Conservation (phyloP, 2,329 filamentous ascomycete genomes). For the Aphanocladium album region DNA sequence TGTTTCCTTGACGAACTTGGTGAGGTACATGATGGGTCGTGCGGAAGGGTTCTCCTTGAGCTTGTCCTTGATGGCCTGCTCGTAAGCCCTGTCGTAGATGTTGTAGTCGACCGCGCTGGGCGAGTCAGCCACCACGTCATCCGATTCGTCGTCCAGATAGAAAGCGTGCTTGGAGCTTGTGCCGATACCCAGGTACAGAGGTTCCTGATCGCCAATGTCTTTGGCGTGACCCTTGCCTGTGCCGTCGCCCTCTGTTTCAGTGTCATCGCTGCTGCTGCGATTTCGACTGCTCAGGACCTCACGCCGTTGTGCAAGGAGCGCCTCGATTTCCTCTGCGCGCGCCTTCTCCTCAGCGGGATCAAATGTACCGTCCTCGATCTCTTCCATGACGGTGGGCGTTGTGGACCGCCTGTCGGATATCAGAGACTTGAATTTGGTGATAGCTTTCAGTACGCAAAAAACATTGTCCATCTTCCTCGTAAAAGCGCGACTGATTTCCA, state of each 20-base stretch:
- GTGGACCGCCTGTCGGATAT: constrained; percentile 34
- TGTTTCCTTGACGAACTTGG: constrained; percentile 41
- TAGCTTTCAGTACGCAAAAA: constrained; percentile 85
- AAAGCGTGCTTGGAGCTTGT: constrained; percentile 52
- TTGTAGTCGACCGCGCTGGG: constrained; percentile 80
- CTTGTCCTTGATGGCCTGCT: constrained; percentile 66
- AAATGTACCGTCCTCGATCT: constrained; percentile 13
- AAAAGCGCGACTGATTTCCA: constrained; percentile 86
- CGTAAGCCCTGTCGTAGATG: constrained; percentile 84
- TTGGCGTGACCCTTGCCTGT: constrained; percentile 38
- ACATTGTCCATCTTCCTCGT: constrained; percentile 85
- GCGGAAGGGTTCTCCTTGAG: constrained; percentile 49
- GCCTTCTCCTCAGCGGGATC: constrained; percentile 28
- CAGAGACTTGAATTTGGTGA: constrained; percentile 78
- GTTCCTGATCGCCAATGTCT: constrained; percentile 56
- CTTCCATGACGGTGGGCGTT: background rate
- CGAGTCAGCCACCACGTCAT: constrained; percentile 69
- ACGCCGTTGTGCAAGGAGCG: constrained; percentile 43
- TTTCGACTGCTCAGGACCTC: constrained; percentile 30
- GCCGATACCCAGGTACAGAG: constrained; percentile 72
- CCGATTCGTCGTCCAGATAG: constrained; percentile 31
- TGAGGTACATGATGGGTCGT: constrained; percentile 44
- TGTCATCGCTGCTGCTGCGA: constrained; percentile 20
- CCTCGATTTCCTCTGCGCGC: constrained; percentile 44
- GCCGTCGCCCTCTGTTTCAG: background rate